These are phyloP conservation scores for Paramecium sexaurelia DNA, from an alignment of 73 alveolate genomes.

Conservation along the genomic window DNA sequence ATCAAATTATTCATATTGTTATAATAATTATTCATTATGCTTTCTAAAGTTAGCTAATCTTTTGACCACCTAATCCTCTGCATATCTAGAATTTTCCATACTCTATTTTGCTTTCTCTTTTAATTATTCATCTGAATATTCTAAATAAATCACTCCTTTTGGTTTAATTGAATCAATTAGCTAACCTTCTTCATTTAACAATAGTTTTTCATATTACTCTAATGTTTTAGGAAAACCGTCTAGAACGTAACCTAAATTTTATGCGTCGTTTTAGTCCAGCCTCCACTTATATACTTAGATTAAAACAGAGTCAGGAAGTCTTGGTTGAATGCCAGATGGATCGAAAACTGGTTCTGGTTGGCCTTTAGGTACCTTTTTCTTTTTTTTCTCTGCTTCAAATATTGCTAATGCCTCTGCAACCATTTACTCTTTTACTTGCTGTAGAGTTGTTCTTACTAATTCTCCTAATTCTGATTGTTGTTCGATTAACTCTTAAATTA, in stretches of 20 bases:
- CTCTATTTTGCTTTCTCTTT: slow-evolving; percentile 51
- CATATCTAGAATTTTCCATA: neutral
- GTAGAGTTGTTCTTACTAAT: slow-evolving; percentile 52
- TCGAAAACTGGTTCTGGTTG: slow-evolving; percentile 71
- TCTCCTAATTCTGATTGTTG: slow-evolving; percentile 67
- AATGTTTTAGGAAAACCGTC: slow-evolving; percentile 73
- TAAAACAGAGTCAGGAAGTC: slow-evolving; percentile 61
- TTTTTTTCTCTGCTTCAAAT: slow-evolving; percentile 66
- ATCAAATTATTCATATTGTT: slow-evolving; percentile 39
- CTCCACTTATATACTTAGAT: slow-evolving; percentile 61
- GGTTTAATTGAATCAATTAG: slow-evolving; percentile 35
- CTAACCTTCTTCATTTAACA: slow-evolving; percentile 49
- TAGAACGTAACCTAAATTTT: slow-evolving; percentile 68
- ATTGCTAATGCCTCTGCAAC: slow-evolving; percentile 60
- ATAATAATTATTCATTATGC: slow-evolving; percentile 45
- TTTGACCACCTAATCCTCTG: slow-evolving; percentile 15
- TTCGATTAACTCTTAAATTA: slow-evolving; percentile 55
- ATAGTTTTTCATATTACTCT: slow-evolving; percentile 66
- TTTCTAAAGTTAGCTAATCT: slow-evolving; percentile 62
- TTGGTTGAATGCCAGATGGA: slow-evolving; percentile 50
- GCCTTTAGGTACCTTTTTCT: slow-evolving; percentile 70
- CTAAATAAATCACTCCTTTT: slow-evolving; percentile 61
- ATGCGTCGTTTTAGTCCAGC: slow-evolving; percentile 54
- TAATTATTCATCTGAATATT: slow-evolving; percentile 43
- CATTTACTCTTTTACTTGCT: slow-evolving; percentile 20